A percentile compares a stretch with the other conserved stretches of the same genome.
Evolutionary conservation across 2,329 filamentous ascomycete genomes (phyloP).

Genomic region (Fonsecaea erecta): DNA sequence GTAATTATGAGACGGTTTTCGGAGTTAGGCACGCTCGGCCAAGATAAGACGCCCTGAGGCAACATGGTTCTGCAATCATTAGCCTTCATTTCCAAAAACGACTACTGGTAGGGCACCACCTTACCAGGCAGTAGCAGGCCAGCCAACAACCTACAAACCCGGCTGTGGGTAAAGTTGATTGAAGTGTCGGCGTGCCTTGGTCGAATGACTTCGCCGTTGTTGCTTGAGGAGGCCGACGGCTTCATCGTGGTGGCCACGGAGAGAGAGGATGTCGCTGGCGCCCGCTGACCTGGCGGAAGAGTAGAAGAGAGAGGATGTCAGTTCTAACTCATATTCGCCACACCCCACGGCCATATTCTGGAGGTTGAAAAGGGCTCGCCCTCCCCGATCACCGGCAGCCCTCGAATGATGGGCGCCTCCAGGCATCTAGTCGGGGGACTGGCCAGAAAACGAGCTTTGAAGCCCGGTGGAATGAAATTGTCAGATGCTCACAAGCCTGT

Average conservation of each 20-base stretch:
- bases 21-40: slow-evolving; percentile 58
- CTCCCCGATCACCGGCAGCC: slow-evolving; percentile 50
- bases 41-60: too few relatives aligned
- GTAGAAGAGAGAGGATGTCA: slow-evolving; percentile 19
- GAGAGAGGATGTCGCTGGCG: slow-evolving; percentile 30
- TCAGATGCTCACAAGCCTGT: slow-evolving; percentile 59
- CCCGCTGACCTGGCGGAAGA: slow-evolving; percentile 33
- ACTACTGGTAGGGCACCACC: slow-evolving; percentile 22
- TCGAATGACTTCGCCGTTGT: slow-evolving; percentile 12
- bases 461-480: slow-evolving; percentile 51
- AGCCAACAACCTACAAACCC: slow-evolving; percentile 33
- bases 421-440: slow-evolving; percentile 52
- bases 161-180: slow-evolving; percentile 31
- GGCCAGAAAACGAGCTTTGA: slow-evolving; percentile 53
- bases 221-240: slow-evolving; percentile 28
- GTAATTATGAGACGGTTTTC: too few relatives aligned
- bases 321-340: too few relatives aligned
- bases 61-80: too few relatives aligned
- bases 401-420: slow-evolving; percentile 39
- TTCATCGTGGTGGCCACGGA: slow-evolving; percentile 28
- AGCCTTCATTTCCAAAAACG: too few relatives aligned
- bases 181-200: slow-evolving; percentile 24
- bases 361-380: too few relatives aligned
- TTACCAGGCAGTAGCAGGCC: slow-evolving; percentile 25
- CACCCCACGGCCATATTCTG: too few relatives aligned